Conservation (phyloP, 257 asterid species). For the Hygrophila difformis region DNA sequence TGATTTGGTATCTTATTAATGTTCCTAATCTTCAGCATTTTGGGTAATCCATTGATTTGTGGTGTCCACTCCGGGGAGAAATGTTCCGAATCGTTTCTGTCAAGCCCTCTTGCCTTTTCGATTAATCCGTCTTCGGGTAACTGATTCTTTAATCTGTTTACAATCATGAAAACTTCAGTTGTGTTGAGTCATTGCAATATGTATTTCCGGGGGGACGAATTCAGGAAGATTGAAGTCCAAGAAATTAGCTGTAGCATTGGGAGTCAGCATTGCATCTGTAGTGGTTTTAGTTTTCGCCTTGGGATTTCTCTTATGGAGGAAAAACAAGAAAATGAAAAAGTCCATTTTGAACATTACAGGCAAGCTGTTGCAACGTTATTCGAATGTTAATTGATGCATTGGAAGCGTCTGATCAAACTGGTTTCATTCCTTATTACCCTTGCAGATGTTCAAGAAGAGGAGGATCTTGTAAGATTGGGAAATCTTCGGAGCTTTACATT, state of each 20-base stretch:
- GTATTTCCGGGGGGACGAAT: background rate
- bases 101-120: conserved; percentile 47
- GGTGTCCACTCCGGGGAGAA: conserved; percentile 56
- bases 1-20: too few species aligned
- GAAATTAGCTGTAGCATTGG: conserved; percentile 62
- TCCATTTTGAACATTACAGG: conserved; percentile 58
- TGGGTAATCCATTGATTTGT: conserved; percentile 82
- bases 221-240: conserved; percentile 45
- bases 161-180: background rate
- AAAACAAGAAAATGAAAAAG: conserved; percentile 39
- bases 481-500: conserved; percentile 70
- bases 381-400: background rate
- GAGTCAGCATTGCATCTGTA: conserved; percentile 53
- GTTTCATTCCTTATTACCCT: background rate
- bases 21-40: conserved; percentile 27
- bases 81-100: conserved; percentile 49
- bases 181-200: background rate
- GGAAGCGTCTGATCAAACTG: background rate
- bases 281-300: conserved; percentile 23
- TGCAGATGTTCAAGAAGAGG: conserved; percentile 71
- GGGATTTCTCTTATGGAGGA: conserved; percentile 42
- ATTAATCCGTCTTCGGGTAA: conserved; percentile 47
- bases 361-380: conserved; percentile 10
- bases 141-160: background rate
- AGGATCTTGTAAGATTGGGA: conserved; percentile 58